Conservation (phyloP, 106 monocot genomes). For the Acorus calamus region DNA sequence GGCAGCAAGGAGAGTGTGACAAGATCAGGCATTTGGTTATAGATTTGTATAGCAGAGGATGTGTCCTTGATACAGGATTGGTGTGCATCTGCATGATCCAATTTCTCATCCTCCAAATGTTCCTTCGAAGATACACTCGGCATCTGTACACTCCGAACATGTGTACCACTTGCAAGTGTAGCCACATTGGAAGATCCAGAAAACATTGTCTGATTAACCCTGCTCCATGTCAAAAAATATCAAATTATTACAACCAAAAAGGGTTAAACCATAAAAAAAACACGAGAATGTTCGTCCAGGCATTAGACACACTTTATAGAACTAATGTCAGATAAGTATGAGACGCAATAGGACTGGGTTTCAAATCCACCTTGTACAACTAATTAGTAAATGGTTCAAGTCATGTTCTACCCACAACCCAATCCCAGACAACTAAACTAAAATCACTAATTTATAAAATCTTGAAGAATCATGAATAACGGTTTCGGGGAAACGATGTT, state of each 20-base stretch:
- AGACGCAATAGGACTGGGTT: no score
- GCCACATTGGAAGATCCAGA: slow-evolving; percentile 50
- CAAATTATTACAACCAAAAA: background rate
- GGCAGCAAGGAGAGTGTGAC: slow-evolving; percentile 96
- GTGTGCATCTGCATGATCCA: slow-evolving; percentile 10
- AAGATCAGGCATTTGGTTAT: slow-evolving; percentile 67
- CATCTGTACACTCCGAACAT: slow-evolving; percentile 50
- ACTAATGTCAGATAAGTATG: no score
- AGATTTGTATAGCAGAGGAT: slow-evolving; percentile 11
- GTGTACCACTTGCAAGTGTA: slow-evolving; percentile 45
- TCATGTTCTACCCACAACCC: background rate
- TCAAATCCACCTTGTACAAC: no score
- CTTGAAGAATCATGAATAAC: no score
- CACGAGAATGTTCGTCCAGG: no score
- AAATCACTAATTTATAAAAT: no score
- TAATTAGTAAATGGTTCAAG: no score
- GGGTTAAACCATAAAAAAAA: background rate
- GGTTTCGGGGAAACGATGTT: background rate
- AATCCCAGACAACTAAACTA: background rate
- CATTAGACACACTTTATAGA: no score
- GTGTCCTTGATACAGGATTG: slow-evolving; percentile 9
- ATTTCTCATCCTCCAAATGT: slow-evolving; percentile 32
- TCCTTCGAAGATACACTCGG: slow-evolving; percentile 59
- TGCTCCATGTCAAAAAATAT: slow-evolving; percentile 14
- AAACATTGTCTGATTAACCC: slow-evolving; percentile 90